Conservation (phyloP, 495 filamentous ascomycete species). For the Penicillium lividum region DNA sequence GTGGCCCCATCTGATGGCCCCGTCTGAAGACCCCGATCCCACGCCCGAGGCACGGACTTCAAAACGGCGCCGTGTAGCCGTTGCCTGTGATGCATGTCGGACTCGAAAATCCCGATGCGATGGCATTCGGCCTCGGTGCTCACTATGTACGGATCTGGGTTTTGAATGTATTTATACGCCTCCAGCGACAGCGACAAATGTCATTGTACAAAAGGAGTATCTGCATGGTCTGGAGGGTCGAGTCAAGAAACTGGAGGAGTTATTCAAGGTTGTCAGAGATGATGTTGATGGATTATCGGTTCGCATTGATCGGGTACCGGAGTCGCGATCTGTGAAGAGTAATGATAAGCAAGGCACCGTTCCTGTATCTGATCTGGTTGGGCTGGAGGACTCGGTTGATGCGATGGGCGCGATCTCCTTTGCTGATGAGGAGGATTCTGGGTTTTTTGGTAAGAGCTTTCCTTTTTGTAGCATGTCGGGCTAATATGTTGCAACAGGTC, state of each 20-base stretch:
- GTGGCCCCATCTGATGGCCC: slow-evolving; percentile 18
- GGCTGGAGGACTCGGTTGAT: slow-evolving; percentile 39
- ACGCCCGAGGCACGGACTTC: slow-evolving; percentile 7
- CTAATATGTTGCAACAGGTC: slow-evolving; percentile 29
- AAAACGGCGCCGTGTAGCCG: slow-evolving; percentile 37
- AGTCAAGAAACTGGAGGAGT: slow-evolving; percentile 26
- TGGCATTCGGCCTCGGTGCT: slow-evolving; percentile 47
- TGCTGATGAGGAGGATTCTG: slow-evolving; percentile 46
- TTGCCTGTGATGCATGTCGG: slow-evolving; percentile 50
- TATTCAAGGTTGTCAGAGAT: slow-evolving; percentile 22
- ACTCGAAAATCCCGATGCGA: slow-evolving; percentile 52
- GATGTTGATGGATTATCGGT: slow-evolving; percentile 30
- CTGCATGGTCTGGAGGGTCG: slow-evolving; percentile 23
- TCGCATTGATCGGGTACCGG: slow-evolving; percentile 8
- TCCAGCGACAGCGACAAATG: slow-evolving; percentile 37
- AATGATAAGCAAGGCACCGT: not conserved
- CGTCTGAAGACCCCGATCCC: slow-evolving; percentile 5
- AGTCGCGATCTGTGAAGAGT: not conserved
- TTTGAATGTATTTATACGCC: slow-evolving; percentile 50
- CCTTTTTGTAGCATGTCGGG: not conserved
- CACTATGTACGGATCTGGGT: slow-evolving; percentile 41
- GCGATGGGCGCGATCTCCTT: slow-evolving; percentile 46
- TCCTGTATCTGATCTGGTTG: slow-evolving; percentile 18
- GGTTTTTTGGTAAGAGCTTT: slow-evolving; percentile 43
- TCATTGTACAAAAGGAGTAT: slow-evolving; percentile 48